Percentiles rank a stretch among this genome's conserved stretches.
Evolutionary conservation across 2,329 filamentous ascomycete genomes (phyloP).

Genomic region (Aschersonia sp.): DNA sequence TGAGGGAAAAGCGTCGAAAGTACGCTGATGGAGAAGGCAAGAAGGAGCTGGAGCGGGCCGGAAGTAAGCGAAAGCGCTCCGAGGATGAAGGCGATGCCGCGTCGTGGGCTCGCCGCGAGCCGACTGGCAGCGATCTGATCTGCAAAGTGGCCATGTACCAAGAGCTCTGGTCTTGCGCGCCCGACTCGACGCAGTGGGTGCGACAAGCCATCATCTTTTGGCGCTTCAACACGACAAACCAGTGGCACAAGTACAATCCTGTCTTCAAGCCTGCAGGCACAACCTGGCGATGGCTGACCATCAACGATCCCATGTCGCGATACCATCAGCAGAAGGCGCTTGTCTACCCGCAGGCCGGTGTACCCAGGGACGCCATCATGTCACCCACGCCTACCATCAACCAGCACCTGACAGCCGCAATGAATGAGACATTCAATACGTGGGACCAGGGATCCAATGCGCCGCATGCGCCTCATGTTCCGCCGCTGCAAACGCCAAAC

Average conservation of each 20-base stretch:
- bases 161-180: constrained; percentile 44
- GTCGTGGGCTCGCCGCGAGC: constrained; percentile 22
- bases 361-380: constrained; percentile 32
- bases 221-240: constrained; percentile 42
- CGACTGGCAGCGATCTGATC: constrained; percentile 40
- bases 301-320: constrained; percentile 43
- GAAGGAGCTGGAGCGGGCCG: constrained; percentile 18
- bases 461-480: constrained; percentile 16
- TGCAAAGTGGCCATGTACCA: constrained; percentile 53
- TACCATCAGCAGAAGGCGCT: constrained; percentile 37
- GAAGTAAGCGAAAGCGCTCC: constrained; percentile 24
- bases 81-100: constrained; percentile 26
- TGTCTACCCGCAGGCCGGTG: constrained; percentile 18
- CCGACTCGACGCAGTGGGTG: constrained; percentile 32
- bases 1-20: constrained; percentile 22
- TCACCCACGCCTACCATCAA: constrained; percentile 34
- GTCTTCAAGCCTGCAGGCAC: constrained; percentile 38
- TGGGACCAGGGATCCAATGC: constrained; percentile 24
- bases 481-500: constrained; percentile 17
- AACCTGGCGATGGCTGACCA: constrained; percentile 47
- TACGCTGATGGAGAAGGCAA: constrained; percentile 17
- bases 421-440: constrained; percentile 41
- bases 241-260: constrained; percentile 33
- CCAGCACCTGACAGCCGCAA: constrained; percentile 37
- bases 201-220: constrained; percentile 48